Evolutionary conservation across 2,329 filamentous ascomycete genomes (phyloP).

Genomic region (Alternaria solani): DNA sequence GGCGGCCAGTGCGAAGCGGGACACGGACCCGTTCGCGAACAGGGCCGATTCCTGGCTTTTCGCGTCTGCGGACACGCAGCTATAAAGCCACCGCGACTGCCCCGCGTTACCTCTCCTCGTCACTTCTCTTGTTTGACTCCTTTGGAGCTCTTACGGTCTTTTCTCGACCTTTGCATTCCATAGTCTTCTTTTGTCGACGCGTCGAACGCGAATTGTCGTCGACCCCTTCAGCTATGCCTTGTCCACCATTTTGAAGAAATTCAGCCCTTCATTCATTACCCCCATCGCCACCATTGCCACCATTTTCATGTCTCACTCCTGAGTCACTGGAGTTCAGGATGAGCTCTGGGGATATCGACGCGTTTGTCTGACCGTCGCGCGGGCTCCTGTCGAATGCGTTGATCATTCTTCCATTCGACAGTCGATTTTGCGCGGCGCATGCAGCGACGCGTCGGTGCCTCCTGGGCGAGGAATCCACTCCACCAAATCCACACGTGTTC

Average conservation of each 20-base stretch:
- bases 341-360: background rate
- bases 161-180: background rate
- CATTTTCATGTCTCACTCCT: background rate
- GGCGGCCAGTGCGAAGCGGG: constrained; percentile 15
- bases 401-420: background rate
- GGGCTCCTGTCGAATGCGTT: background rate
- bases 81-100: background rate
- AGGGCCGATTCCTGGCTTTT: constrained; percentile 12
- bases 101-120: background rate
- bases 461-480: background rate
- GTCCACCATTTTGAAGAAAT: background rate
- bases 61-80: background rate
- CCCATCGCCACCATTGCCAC: background rate
- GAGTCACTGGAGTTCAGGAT: constrained; percentile 4
- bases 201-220: constrained; percentile 1
- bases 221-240: background rate
- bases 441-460: background rate
- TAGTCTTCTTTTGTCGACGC: background rate
- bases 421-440: background rate
- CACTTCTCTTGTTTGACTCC: background rate
- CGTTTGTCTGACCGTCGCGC: background rate
- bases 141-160: background rate
- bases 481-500: background rate
- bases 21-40: background rate
- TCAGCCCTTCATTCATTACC: background rate